A percentile compares a stretch with the other conserved stretches of the same genome.
Evolutionary conservation across 352 stramenopile genomes (phyloP).

Genomic region (Pythium brassicae): DNA sequence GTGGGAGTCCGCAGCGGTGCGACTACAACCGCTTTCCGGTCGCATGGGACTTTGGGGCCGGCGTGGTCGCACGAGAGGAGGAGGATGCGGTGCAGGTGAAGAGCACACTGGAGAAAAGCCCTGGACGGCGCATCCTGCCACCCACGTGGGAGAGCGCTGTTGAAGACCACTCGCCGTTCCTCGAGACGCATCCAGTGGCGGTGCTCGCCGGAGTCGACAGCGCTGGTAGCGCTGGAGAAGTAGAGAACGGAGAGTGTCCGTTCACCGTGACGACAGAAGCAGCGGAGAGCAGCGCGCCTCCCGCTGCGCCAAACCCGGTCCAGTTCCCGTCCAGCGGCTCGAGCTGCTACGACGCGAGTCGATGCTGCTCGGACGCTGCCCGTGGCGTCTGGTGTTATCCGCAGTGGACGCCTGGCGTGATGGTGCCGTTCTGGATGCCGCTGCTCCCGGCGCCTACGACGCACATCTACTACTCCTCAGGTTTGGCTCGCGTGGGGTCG

Average conservation of each 20-base stretch:
- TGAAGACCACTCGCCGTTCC: conserved; percentile 39
- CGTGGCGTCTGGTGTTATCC: background rate
- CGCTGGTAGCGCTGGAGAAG: background rate
- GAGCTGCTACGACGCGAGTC: too few relatives aligned
- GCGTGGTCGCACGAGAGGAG: conserved; percentile 5
- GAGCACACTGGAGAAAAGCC: conserved; percentile 4
- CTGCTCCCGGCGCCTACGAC: background rate
- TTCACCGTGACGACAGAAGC: too few relatives aligned
- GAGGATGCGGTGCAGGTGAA: background rate
- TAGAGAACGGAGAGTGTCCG: background rate
- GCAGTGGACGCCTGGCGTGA: background rate
- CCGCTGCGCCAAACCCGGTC: background rate
- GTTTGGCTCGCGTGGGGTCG: background rate
- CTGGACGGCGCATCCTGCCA: conserved; percentile 35
- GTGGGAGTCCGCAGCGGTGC: conserved; percentile 15
- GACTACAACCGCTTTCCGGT: conserved; percentile 51
- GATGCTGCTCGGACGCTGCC: background rate
- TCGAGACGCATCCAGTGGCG: conserved; percentile 50
- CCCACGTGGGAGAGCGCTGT: conserved; percentile 53
- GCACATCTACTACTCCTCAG: background rate
- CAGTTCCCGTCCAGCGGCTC: too few relatives aligned
- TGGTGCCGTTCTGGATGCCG: conserved; percentile 1
- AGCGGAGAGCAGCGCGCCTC: background rate
- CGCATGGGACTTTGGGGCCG: conserved; percentile 1
- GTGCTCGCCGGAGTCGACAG: conserved; percentile 10